Conservation (phyloP, 148 eudicot genomes). For the Cornus suecica region DNA sequence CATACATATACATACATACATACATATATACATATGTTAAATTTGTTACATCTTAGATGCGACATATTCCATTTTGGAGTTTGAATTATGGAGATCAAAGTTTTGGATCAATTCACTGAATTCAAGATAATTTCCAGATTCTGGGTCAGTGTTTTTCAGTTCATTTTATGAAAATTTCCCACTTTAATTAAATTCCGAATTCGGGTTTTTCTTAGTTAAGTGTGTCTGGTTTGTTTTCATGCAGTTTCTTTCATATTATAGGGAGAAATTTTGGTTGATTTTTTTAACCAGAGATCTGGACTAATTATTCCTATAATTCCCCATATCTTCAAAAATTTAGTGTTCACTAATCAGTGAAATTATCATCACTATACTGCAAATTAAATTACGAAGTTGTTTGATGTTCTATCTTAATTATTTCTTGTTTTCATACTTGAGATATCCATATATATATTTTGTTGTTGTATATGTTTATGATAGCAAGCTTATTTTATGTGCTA, state of each 20-base stretch:
- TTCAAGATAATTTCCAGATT: background rate
- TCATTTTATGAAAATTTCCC: constrained; percentile 20
- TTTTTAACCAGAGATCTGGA: background rate
- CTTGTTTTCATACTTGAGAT: background rate
- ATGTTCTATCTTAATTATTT: background rate
- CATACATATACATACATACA: background rate
- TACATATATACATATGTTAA: too few species aligned
- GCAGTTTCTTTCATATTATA: constrained; percentile 30
- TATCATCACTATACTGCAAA: too few species aligned
- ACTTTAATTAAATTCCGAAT: constrained; percentile 8
- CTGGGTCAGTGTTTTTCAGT: background rate
- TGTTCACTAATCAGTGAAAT: background rate
- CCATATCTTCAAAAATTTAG: background rate
- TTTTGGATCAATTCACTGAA: background rate
- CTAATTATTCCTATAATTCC: background rate
- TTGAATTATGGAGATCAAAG: constrained; percentile 2
- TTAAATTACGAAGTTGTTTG: constrained; percentile 7
- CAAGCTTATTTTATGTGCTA: constrained; percentile 26
- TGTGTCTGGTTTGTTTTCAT: constrained; percentile 11
- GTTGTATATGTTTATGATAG: background rate
- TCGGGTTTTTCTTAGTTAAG: constrained; percentile 1
- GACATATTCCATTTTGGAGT: background rate
- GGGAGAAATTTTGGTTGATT: constrained; percentile 15
- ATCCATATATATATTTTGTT: background rate
- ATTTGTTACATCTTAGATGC: too few species aligned